Percentiles rank a stretch among this genome's conserved stretches.
Evolutionary conservation across 257 asterid genomes (phyloP).

Genomic region (Solanum medicagineum): DNA sequence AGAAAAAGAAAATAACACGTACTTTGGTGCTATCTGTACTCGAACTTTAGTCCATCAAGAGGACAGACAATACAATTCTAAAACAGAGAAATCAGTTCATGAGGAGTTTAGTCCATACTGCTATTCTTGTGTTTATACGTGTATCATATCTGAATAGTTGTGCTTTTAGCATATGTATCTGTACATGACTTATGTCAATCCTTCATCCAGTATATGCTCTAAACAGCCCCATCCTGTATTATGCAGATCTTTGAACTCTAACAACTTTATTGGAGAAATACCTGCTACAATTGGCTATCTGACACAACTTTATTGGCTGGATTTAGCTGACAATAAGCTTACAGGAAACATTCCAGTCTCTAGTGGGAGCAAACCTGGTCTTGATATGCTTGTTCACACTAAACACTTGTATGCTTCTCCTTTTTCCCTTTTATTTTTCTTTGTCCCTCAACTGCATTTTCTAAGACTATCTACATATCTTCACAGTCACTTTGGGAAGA

Average conservation of each 20-base stretch:
- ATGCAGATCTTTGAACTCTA: slow-evolving; percentile 64
- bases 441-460: neutral
- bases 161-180: neutral
- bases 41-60: neutral
- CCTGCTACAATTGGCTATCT: slow-evolving; percentile 61
- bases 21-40: neutral
- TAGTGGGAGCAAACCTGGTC: slow-evolving; percentile 52
- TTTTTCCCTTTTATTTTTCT: neutral
- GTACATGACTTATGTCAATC: neutral
- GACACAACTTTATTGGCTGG: slow-evolving; percentile 58
- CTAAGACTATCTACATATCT: neutral
- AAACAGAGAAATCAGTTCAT: neutral
- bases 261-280: slow-evolving; percentile 57
- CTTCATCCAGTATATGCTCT: neutral
- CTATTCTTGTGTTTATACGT: neutral
- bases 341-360: slow-evolving; percentile 78
- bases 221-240: neutral
- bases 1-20: neutral
- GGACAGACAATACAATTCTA: neutral
- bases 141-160: neutral
- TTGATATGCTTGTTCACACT: slow-evolving; percentile 64
- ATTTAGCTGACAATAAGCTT: slow-evolving; percentile 75
- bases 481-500: slow-evolving; percentile 81
- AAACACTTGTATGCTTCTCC: slow-evolving; percentile 59
- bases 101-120: neutral